Base-by-base conservation (phyloP, 2,329 filamentous ascomycete genomes). In the Fusarium sp. region DNA sequence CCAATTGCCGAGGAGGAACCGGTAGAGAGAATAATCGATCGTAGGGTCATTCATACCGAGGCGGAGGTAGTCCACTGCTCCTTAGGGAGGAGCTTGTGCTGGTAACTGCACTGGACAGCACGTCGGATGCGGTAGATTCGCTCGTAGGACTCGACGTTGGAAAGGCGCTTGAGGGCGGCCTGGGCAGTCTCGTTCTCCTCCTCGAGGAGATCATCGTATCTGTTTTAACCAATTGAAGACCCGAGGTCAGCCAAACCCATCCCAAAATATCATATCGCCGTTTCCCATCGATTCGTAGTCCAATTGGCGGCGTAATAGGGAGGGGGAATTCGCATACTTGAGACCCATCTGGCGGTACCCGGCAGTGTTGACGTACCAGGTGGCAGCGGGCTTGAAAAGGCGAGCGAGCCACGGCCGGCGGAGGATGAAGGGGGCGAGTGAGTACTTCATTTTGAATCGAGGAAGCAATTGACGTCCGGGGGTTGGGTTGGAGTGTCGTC, bases 121-220 rank as follows among this genome's bases (percentile, higher is more conserved):
- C 96, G 91, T 85, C 96, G 93, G 83, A 99, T 89, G 79, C 96
- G 94, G 91, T 94, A 99, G 81, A 98, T 90, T 81, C 96, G 95
- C 86, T 99, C 96, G 85, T 98, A 98, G 77, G 91, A 88, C 81
- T 96, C 93, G 86, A 97, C 93, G 77, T 93, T 88, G 62, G 92
- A 89, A 69, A 99, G 92, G 81, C 96, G 93, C 88, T 93, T 92
- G 78, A 99, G 88, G 70, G 96, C 96, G 76, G 91, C 88, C 82
- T 96, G 91, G 77, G 97, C 93, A 62, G 86, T 84, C 77, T 96
- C 92, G 86, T 88, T 91, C 85, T 99, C 96, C 84, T 99, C 96
- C 80, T 92, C 89, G 80, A 98, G 92, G 80, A 99, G 84, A 81
- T 99, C 96, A 83, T 99, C 96, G 87, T 91, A 90, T 83, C 96